phyloP scores from a whole-genome alignment of 495 filamentous ascomycete species.

The Neurospora sp. region DNA sequence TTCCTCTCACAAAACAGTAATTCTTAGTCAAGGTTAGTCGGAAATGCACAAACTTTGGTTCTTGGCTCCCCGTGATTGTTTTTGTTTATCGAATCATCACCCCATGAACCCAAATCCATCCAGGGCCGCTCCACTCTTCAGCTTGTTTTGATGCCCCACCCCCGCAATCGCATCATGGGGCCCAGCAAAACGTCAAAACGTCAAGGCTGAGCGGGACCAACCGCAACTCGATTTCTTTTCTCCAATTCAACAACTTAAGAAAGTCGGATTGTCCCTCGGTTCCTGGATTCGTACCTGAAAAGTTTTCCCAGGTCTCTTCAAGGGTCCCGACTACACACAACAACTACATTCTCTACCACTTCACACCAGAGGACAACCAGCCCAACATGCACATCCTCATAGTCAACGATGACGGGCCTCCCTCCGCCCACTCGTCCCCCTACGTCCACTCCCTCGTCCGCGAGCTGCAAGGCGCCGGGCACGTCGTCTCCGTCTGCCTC shows the following conservation, averaged over 20 bases:
- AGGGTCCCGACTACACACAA: background rate
- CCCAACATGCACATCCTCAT: slow-evolving; percentile 34
- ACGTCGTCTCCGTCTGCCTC: slow-evolving; percentile 78
- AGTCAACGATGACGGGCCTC: slow-evolving; percentile 90
- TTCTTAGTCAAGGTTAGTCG: background rate
- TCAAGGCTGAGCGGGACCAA: slow-evolving; percentile 3
- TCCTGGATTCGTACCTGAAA: background rate
- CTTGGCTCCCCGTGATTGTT: background rate
- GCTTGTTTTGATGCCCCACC: background rate
- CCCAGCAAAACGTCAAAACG: slow-evolving; percentile 1
- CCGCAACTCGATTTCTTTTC: background rate
- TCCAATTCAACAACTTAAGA: background rate
- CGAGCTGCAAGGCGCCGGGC: slow-evolving; percentile 65
- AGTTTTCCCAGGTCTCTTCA: background rate
- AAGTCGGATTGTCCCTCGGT: background rate
- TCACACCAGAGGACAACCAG: background rate
- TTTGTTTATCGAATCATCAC: background rate
- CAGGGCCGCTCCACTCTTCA: background rate
- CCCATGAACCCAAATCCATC: background rate
- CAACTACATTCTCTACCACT: background rate
- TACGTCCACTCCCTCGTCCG: slow-evolving; percentile 82
- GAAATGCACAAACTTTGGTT: background rate
- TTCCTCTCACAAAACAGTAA: background rate
- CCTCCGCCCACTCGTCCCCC: slow-evolving; percentile 79
- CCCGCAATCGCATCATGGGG: background rate